A percentile compares a stretch with the other conserved stretches of the same genome.
Conservation (phyloP, 306 rosid species). For the Crataegus laevigata region DNA sequence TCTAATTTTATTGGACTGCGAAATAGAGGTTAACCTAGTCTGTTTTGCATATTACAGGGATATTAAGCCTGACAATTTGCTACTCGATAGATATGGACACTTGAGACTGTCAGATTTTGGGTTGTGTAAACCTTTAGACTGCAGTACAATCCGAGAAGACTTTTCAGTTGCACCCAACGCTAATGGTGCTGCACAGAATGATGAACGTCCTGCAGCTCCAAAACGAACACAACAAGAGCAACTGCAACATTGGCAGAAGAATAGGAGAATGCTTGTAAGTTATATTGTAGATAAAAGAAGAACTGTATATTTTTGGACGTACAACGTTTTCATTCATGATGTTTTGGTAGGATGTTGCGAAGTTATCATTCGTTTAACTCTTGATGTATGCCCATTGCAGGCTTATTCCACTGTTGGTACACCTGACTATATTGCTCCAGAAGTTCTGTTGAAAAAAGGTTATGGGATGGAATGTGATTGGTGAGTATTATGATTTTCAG, state of each 20-base stretch:
- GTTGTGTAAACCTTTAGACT: conserved; percentile 95
- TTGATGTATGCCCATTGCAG: conserved; percentile 42
- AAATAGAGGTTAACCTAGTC: not conserved
- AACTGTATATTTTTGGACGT: not conserved
- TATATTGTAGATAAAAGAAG: not conserved
- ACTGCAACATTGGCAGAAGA: conserved; percentile 92
- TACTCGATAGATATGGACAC: conserved; percentile 92
- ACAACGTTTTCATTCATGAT: not conserved
- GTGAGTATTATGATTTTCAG: conserved; percentile 37
- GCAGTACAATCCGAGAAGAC: conserved; percentile 74
- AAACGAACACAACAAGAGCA: conserved; percentile 92
- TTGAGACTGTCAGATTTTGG: conserved; percentile 95
- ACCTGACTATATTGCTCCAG: conserved; percentile 99
- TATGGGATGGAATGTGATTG: conserved; percentile 99
- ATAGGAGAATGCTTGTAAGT: conserved; percentile 92
- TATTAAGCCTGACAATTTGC: conserved; percentile 93
- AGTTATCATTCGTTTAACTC: conserved; percentile 9
- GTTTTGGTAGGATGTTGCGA: not conserved
- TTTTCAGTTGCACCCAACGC: conserved; percentile 48
- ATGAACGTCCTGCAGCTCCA: conserved; percentile 49
- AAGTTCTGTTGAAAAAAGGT: conserved; percentile 96
- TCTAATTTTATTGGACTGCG: not conserved
- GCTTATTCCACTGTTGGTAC: conserved; percentile 99
- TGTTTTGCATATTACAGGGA: conserved; percentile 57
- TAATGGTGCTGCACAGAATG: conserved; percentile 58